Conservation (phyloP, 257 asterid genomes). For the Nicotiana undulata region DNA sequence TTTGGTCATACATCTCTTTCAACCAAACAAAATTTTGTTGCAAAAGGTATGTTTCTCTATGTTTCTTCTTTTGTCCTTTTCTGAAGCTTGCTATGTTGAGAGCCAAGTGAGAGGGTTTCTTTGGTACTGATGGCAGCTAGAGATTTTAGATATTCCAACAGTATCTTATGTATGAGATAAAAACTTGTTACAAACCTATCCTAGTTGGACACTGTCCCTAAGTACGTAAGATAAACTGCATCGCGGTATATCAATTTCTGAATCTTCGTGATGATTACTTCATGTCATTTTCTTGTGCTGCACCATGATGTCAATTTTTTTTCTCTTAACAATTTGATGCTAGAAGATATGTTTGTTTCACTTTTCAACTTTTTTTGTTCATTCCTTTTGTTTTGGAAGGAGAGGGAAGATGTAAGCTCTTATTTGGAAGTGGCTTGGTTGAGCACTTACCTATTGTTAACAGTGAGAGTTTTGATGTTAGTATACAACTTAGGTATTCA, state of each 20-base stretch:
- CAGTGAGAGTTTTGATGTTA: background rate
- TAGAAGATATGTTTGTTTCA: background rate
- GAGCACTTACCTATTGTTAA: background rate
- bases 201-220: background rate
- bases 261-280: background rate
- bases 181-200: background rate
- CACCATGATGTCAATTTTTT: background rate
- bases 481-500: background rate
- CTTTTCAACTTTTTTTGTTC: no score
- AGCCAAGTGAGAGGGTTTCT: constrained; percentile 11
- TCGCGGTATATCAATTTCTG: background rate
- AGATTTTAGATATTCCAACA: background rate
- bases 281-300: background rate
- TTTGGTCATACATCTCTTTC: constrained; percentile 79
- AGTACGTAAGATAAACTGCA: background rate
- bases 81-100: constrained; percentile 8
- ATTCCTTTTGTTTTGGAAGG: background rate
- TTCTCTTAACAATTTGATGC: background rate
- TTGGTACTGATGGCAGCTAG: background rate
- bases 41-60: constrained; percentile 62
- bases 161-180: background rate
- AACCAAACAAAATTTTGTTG: constrained; percentile 72
- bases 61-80: constrained; percentile 14
- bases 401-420: background rate
- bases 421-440: background rate